Base-by-base conservation (phyloP, 1,284 basidiomycete species). In the Puccinia coronata region DNA sequence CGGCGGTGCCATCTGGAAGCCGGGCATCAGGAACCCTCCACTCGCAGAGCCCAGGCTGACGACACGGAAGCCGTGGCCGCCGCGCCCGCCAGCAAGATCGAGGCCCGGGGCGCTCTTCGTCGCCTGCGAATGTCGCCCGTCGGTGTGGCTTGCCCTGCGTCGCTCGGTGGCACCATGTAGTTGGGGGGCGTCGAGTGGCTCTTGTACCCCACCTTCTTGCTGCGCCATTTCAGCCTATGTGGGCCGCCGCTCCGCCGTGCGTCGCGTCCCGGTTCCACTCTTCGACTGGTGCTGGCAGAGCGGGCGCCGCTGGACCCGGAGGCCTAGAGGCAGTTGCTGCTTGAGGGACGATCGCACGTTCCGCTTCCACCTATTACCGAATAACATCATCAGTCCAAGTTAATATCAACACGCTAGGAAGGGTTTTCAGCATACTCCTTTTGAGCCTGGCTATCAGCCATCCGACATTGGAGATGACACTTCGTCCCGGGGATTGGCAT, bases 371-470 rank as follows among this genome's bases (percentile, higher is more conserved):
- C 74, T 76, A 20, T 23, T 31, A 5, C 28, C 2, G n/a, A n/a
- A n/a, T n/a, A n/a, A 16, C 36, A 2, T 1, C 59, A 59, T 28
- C 53, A 43, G 23, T n/a, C n/a, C 34, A 28, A 16, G 23, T n/a
- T 39, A 25, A 57, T 53, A 6, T 18, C 28, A 74, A 57, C 28
- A 31, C 5, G 8, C 12, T 6, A 6, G 4, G 59, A 18, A 69
- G 23, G 4, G 43, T 20, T 41, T 12, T 12, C n/a, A n/a, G n/a
- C 75, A 49, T 49, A 78, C 75, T 78, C 75, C 53, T 78, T 78
- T 69, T 78, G 75, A 9, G 75, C 75, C 36, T 78, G 55, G 34
- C 75, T 78, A 69, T 78, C 75, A n/a, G 75, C 75, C 75, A 78
- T 78, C 5, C 75, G 61, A 69, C 75, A 78, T 57, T 78, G 75